phyloP scores from a whole-genome alignment of 768 basidiomycete species.

The Cystofilobasidium ferigula region DNA sequence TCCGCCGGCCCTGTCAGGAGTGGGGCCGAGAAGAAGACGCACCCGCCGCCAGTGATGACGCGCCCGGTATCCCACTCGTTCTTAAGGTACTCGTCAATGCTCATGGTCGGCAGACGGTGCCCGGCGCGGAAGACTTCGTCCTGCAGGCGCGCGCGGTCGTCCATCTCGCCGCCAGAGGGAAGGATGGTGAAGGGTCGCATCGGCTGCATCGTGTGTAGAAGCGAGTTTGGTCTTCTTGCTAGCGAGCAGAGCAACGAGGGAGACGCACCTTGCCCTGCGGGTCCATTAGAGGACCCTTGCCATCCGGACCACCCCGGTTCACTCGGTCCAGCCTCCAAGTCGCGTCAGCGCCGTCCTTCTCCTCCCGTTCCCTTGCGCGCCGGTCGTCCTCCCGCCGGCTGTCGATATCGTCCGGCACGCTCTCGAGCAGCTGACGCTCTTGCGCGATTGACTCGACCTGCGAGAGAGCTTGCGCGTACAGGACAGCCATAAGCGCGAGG shows the following conservation, averaged over 20 bases:
- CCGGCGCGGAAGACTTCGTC: conserved; percentile 72
- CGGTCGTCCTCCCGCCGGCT: conserved; percentile 10
- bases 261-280: conserved; percentile 57
- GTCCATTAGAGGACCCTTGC: conserved; percentile 60
- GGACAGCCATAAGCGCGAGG: conserved; percentile 60
- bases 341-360: conserved; percentile 33
- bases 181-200: conserved; percentile 86
- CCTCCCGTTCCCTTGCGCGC: conserved; percentile 38
- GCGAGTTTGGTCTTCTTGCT: too few relatives aligned
- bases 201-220: conserved; percentile 46
- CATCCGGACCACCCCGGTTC: conserved; percentile 43
- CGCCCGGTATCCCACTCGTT: conserved; percentile 46
- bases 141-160: conserved; percentile 58
- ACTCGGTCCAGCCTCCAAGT: conserved; percentile 31
- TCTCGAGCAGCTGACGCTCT: conserved; percentile 58
- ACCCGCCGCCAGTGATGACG: conserved; percentile 74
- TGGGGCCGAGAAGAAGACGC: conserved; percentile 36
- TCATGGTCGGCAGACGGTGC: conserved; percentile 84
- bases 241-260: not conserved
- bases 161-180: conserved; percentile 51
- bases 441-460: conserved; percentile 59
- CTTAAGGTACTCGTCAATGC: conserved; percentile 84
- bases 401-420: conserved; percentile 26
- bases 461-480: conserved; percentile 56
- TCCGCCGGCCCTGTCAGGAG: too few relatives aligned